Percentiles rank a stretch among this genome's conserved stretches.
Conservation (phyloP, 1,284 basidiomycete genomes). For the Quambalaria eucalypti region DNA sequence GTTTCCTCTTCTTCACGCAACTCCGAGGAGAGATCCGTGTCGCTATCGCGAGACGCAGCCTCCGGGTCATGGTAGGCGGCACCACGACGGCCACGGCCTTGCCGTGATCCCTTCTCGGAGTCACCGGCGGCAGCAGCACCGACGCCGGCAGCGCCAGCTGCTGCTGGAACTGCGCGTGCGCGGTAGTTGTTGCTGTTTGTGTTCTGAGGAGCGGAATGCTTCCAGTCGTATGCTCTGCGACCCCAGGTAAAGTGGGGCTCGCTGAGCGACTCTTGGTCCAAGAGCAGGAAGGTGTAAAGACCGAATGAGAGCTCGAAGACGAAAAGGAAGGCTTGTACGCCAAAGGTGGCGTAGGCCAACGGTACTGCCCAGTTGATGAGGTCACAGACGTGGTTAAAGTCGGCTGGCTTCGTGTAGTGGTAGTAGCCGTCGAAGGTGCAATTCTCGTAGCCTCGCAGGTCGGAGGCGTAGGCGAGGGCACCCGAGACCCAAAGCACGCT, state of each 20-base stretch:
- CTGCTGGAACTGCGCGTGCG: constrained; percentile 12
- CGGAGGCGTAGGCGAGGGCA: constrained; percentile 44
- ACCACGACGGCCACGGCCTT: constrained; percentile 22
- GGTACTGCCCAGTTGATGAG: constrained; percentile 46
- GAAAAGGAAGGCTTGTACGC: constrained; percentile 39
- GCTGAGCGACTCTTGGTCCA: constrained; percentile 53
- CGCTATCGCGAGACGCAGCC: constrained; percentile 17
- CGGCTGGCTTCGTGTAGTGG: constrained; percentile 46
- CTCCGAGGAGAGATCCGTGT: not conserved
- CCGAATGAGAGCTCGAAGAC: constrained; percentile 31
- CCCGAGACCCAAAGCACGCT: constrained; percentile 47
- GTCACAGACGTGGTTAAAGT: constrained; percentile 46
- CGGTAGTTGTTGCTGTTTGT: constrained; percentile 13
- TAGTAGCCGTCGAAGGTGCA: constrained; percentile 48
- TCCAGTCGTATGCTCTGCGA: constrained; percentile 36
- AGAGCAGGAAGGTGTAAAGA: constrained; percentile 45
- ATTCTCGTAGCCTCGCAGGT: constrained; percentile 46
- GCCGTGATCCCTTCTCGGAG: not conserved
- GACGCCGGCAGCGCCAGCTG: constrained; percentile 6
- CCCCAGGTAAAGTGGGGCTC: constrained; percentile 45
- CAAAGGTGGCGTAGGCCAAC: constrained; percentile 47
- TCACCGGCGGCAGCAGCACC: constrained; percentile 4
- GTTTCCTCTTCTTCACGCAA: constrained; percentile 4
- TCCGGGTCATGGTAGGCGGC: constrained; percentile 20
- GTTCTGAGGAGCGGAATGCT: constrained; percentile 5